These are phyloP conservation scores for Globisporangium alternatum DNA, from an alignment of 352 stramenopile species.

Conservation along the genomic window DNA sequence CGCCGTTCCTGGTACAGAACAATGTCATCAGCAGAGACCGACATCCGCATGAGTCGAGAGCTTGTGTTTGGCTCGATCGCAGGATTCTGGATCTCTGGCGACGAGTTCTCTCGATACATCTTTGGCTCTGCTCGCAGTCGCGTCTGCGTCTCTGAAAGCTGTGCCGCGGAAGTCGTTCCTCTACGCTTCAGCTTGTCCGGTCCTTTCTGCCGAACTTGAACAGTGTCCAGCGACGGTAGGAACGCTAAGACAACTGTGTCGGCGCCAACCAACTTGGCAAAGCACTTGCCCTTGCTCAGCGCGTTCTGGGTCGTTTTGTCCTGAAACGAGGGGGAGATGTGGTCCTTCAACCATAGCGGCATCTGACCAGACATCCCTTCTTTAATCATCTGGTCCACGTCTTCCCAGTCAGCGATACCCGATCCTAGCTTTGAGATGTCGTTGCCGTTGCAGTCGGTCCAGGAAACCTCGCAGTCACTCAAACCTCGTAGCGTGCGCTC, in stretches of 20 bases:
- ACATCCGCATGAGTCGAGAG: constrained; percentile 49
- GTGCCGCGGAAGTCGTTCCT: constrained; percentile 5
- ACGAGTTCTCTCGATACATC: neutral
- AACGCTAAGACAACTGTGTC: constrained; percentile 78
- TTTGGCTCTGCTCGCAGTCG: constrained; percentile 9
- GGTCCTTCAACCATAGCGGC: constrained; percentile 70
- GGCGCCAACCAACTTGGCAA: constrained; percentile 76
- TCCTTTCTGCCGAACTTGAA: constrained; percentile 43
- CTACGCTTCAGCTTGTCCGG: constrained; percentile 8
- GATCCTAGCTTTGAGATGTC: constrained; percentile 20
- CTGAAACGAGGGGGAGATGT: constrained; percentile 40
- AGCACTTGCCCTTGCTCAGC: constrained; percentile 81
- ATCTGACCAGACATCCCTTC: constrained; percentile 55
- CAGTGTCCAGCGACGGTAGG: constrained; percentile 58
- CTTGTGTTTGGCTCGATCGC: constrained; percentile 22
- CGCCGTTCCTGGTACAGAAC: constrained; percentile 80
- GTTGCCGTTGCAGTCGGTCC: constrained; percentile 73
- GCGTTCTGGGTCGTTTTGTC: constrained; percentile 28
- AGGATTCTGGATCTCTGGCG: neutral
- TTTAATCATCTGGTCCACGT: constrained; percentile 39
- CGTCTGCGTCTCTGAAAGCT: constrained; percentile 1
- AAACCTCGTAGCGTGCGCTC: constrained; percentile 69
- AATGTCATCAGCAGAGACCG: constrained; percentile 80
- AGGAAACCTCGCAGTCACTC: constrained; percentile 84
- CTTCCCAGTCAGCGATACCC: constrained; percentile 14